Base-by-base conservation (phyloP, 805 yeast genomes). In the Kodamaea laetipori region DNA sequence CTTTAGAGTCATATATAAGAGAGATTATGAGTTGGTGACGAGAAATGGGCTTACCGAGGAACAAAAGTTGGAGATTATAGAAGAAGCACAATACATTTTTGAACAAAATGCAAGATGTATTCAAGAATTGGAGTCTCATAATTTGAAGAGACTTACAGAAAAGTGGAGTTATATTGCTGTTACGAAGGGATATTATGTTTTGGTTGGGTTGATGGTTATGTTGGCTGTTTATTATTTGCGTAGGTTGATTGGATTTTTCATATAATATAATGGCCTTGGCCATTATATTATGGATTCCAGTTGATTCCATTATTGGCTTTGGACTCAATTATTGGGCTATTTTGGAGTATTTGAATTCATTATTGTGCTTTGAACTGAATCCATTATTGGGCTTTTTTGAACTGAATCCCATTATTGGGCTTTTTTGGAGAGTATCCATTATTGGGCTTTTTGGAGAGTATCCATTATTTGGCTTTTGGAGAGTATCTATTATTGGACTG, bases 21-120 rank as follows among this genome's bases (percentile, higher is more conserved):
- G 84, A 52, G 86, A 84, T 52, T 87, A 82, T 63, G 95, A 87
- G 66, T 67, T 86, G 44, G 80, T 79, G 37, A 87, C 96, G 4
- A 76, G 95, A 57, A 77, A 81, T 51, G 68, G 66, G n/a, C 71
- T 87, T 48, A 74, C 84, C 2, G 95, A 87, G 63, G 67, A 66
- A 30, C 86, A 87, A 64, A 88, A 87, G 66, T 61, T 69, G 44
- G 86, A 82, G 43, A 75, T 87, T 49, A 81, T 87, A 36, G 76
- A 78, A 25, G 92, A 86, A 57, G 71, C 90, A 7, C 71, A 76
- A 55, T 78, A 74, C 49, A 80, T 86, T 37, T 88, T 84, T 60
- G 69, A 70, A 44, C 79, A 82, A 67, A 83, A 82, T 62, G 74
- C 76, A 34, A 67, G 61, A 13, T 77, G 87, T 53, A 70, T 87